Evolutionary conservation across 1,139 yeast species (phyloP), one percentile per base, ranked within the genome.

Genomic region (Debaryomyces sp.): DNA sequence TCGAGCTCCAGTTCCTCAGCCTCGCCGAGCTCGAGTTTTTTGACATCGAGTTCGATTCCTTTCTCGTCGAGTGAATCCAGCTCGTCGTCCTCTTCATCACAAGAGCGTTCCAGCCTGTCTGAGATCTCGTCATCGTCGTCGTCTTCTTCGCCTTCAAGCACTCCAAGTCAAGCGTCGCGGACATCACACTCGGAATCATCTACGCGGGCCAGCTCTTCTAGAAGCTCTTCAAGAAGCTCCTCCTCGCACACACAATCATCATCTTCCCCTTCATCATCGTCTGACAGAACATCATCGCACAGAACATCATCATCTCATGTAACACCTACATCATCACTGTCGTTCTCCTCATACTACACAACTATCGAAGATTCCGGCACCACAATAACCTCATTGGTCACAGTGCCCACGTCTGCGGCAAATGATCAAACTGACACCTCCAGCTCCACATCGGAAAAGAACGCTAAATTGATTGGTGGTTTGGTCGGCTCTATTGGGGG

Each of bases 401-500:
- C 78, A 0, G 67, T 73, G 0, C 77, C 79, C 2, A 73, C 79
- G 1, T 64, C 70, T 1, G 57, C 61, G 9, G 41, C 30, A 32
- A 54, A 59, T n/a, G 49, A 21, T 7, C 17, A 18, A n/a, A 32
- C 45, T 9, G 45, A 49, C 47, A 47, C 54, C 13, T 49, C 50
- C 18, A 36, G 58, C 23, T 51, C 62, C 23, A 51, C 65, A 2
- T 55, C 66, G 1, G 56, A 60, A 40, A 61, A 59, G 26, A 75
- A 71, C 54, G 64, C 74, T 35, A 74, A 70, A 55, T 62, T 76
- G 48, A 75, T 76, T 42, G 81, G 81, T 6, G 80, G 81, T 0
- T 59, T 76, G 21, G 80, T 76, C 7, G 81, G 81, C 1, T 75
- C 79, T 5, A 72, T 76, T 34, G 81, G 80, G 12, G 81, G 81